Evolutionary conservation across 2,329 filamentous ascomycete genomes (phyloP).

Genomic region (Penicillium sp.): DNA sequence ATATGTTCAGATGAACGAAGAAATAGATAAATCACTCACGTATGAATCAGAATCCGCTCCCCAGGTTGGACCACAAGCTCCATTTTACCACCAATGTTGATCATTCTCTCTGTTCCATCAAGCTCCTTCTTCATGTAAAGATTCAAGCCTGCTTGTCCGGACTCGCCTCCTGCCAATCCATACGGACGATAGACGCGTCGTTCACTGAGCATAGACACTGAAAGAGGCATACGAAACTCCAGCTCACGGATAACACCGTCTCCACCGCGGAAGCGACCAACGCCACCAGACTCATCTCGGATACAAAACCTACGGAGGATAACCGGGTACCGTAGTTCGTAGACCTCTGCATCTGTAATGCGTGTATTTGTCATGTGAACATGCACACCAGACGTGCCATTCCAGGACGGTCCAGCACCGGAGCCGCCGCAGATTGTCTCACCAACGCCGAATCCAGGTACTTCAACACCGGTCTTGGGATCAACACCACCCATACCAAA

Average conservation of each 20-base stretch:
- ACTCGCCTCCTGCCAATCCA: conserved; percentile 68
- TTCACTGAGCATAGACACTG: conserved; percentile 23
- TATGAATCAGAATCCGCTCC: conserved; percentile 34
- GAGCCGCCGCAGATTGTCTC: conserved; percentile 77
- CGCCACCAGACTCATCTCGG: conserved; percentile 60
- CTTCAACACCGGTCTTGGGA: conserved; percentile 12
- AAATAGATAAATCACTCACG: conserved; percentile 1
- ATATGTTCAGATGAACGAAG: background rate
- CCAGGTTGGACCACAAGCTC: conserved; percentile 25
- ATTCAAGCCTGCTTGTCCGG: conserved; percentile 73
- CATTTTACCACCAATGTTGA: conserved; percentile 25
- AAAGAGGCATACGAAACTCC: conserved; percentile 56
- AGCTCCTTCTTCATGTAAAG: conserved; percentile 61
- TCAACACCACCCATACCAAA: conserved; percentile 15
- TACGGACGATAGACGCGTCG: conserved; percentile 18
- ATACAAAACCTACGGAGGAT: conserved; percentile 68
- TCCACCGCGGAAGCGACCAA: conserved; percentile 65
- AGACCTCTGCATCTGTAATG: conserved; percentile 78
- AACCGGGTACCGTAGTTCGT: conserved; percentile 73
- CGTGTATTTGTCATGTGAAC: conserved; percentile 82
- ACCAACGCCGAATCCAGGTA: conserved; percentile 65
- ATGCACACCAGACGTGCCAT: conserved; percentile 70
- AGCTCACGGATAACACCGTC: conserved; percentile 77
- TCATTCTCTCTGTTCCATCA: conserved; percentile 15
- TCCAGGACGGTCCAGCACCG: conserved; percentile 69